phyloP scores from a whole-genome alignment of 108 stramenopile species.

The Bacterosira constricta region DNA sequence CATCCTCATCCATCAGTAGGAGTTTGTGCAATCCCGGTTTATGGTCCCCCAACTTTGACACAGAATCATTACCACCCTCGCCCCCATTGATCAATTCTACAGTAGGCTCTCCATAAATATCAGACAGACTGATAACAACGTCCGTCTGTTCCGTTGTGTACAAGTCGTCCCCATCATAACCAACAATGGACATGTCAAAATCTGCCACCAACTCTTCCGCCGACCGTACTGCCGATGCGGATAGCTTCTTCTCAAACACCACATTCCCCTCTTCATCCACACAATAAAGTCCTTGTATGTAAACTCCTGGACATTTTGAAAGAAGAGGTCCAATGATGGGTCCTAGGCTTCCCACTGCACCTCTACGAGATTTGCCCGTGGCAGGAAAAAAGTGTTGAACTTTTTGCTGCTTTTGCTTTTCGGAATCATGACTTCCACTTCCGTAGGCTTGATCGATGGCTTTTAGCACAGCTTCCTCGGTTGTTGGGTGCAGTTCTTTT shows the following conservation, averaged over 20 bases:
- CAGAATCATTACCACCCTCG: conserved; percentile 15
- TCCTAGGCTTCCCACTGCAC: conserved; percentile 72
- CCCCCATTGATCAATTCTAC: conserved; percentile 27
- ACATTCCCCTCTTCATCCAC: conserved; percentile 77
- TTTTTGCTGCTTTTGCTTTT: conserved; percentile 5
- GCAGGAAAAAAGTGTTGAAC: conserved; percentile 78
- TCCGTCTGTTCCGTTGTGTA: conserved; percentile 66
- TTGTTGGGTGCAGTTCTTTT: conserved; percentile 72
- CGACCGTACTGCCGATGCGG: conserved; percentile 49
- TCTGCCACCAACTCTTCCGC: conserved; percentile 70
- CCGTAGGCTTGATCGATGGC: conserved; percentile 51
- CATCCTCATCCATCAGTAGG: conserved; percentile 76
- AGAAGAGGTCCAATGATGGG: conserved; percentile 35
- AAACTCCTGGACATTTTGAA: conserved; percentile 40
- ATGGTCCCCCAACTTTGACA: conserved; percentile 43
- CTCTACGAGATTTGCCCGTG: conserved; percentile 84
- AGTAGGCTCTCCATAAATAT: conserved; percentile 82
- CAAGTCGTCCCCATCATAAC: conserved; percentile 86
- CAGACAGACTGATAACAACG: conserved; percentile 60
- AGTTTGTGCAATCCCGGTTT: conserved; percentile 79
- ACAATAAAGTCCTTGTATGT: conserved; percentile 88
- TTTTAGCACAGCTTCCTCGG: conserved; percentile 51
- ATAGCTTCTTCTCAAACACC: conserved; percentile 83
- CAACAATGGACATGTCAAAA: conserved; percentile 67
- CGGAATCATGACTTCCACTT: conserved; percentile 5